Conservation (phyloP, 768 basidiomycete genomes). For the Phlebiopsis gigantea region DNA sequence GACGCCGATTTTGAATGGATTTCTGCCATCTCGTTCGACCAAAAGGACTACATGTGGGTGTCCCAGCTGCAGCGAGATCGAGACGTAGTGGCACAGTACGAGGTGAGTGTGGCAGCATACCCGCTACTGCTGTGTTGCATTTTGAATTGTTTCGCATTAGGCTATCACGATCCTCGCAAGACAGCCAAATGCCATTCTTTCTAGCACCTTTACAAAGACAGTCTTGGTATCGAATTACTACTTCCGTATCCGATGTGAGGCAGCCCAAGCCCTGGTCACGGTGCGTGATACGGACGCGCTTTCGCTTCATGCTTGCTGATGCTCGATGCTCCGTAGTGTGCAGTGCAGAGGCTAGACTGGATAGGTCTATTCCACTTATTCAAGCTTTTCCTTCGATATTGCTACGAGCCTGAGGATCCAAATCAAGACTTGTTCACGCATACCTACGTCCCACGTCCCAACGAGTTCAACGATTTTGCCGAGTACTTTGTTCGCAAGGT, state of each 20-base stretch:
- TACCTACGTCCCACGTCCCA: slow-evolving; percentile 90
- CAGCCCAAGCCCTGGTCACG: slow-evolving; percentile 75
- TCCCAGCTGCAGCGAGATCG: slow-evolving; percentile 92
- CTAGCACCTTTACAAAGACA: slow-evolving; percentile 88
- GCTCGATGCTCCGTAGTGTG: slow-evolving; percentile 56
- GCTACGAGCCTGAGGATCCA: slow-evolving; percentile 80
- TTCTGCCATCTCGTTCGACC: slow-evolving; percentile 84
- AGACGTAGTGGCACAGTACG: slow-evolving; percentile 95
- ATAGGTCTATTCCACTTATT: slow-evolving; percentile 93
- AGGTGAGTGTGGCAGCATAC: slow-evolving; percentile 51
- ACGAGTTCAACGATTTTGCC: slow-evolving; percentile 86
- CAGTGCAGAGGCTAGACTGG: slow-evolving; percentile 76
- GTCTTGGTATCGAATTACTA: slow-evolving; percentile 94
- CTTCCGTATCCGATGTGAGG: slow-evolving; percentile 93
- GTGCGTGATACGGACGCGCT: slow-evolving; percentile 45
- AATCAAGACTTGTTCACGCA: slow-evolving; percentile 82
- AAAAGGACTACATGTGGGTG: slow-evolving; percentile 99
- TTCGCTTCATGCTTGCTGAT: neutral
- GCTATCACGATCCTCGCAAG: slow-evolving; percentile 85
- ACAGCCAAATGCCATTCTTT: slow-evolving; percentile 79
- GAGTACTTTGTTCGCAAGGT: slow-evolving; percentile 97
- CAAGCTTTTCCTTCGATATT: slow-evolving; percentile 89
- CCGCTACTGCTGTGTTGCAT: neutral
- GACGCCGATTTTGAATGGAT: slow-evolving; percentile 99
- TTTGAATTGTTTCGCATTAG: slow-evolving; percentile 36